Conservation (phyloP, 2,329 filamentous ascomycete species). For the Hymenoscyphus fraxineus region DNA sequence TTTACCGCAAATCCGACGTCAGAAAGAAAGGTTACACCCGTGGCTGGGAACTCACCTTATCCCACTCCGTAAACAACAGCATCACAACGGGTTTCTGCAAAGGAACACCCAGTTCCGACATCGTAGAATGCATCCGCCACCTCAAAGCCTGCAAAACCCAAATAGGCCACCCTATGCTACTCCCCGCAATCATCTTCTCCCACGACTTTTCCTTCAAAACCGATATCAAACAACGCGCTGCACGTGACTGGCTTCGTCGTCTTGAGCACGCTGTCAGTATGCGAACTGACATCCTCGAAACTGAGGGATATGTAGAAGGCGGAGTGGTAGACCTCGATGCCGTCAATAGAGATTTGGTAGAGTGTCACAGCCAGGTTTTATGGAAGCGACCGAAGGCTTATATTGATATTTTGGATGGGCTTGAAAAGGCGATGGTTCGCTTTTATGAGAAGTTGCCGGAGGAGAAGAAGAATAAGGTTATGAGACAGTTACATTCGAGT, state of each 20-base stretch:
- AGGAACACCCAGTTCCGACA: conserved; percentile 55
- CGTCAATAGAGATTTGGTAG: conserved; percentile 58
- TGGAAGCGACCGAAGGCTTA: conserved; percentile 63
- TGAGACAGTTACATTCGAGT: conserved; percentile 48
- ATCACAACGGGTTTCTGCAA: conserved; percentile 60
- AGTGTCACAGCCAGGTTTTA: conserved; percentile 59
- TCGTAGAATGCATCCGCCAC: conserved; percentile 48
- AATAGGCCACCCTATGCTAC: conserved; percentile 54
- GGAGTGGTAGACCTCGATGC: conserved; percentile 54
- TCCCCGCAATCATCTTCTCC: conserved; percentile 55
- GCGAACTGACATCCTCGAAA: conserved; percentile 36
- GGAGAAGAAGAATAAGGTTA: conserved; percentile 14
- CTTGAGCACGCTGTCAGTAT: conserved; percentile 60
- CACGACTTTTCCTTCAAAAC: conserved; percentile 54
- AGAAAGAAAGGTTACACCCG: conserved; percentile 61
- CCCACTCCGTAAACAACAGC: conserved; percentile 50
- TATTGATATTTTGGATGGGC: conserved; percentile 47
- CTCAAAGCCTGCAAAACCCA: conserved; percentile 47
- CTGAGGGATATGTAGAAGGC: conserved; percentile 50
- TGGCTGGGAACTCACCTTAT: conserved; percentile 62
- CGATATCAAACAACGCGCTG: conserved; percentile 60
- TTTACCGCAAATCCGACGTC: conserved; percentile 63
- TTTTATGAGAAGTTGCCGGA: conserved; percentile 18
- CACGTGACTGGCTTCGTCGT: conserved; percentile 57
- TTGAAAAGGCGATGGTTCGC: conserved; percentile 45